Evolutionary conservation across 1,139 yeast genomes (phyloP).

Genomic region (Suhomyces terraborum): DNA sequence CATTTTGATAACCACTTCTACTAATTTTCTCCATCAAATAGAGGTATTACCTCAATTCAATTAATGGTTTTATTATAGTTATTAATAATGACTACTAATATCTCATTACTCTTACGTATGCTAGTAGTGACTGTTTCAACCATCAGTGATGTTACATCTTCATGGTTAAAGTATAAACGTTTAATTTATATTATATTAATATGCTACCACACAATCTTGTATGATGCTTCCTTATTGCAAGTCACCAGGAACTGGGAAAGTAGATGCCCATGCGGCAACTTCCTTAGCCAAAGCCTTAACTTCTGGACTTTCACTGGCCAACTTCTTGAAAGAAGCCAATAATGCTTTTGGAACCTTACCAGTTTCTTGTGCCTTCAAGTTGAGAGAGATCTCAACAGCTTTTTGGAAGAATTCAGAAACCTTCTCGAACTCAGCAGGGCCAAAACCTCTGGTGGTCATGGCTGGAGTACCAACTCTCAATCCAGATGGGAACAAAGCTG

Average conservation of each 20-base stretch:
- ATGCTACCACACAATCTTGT: neutral
- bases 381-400: slow-evolving; percentile 70
- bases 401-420: slow-evolving; percentile 77
- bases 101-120: too few species aligned
- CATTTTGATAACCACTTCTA: too few species aligned
- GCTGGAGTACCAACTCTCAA: slow-evolving; percentile 97
- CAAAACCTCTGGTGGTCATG: slow-evolving; percentile 95
- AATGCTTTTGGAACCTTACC: slow-evolving; percentile 65
- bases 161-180: too few species aligned
- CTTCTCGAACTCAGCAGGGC: slow-evolving; percentile 70
- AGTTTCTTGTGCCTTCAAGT: slow-evolving; percentile 59
- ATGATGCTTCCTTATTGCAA: slow-evolving; percentile 24
- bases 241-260: slow-evolving; percentile 82
- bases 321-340: slow-evolving; percentile 61
- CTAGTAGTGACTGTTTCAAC: neutral
- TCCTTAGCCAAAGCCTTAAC: slow-evolving; percentile 63
- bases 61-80: too few species aligned
- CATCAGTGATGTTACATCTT: too few species aligned
- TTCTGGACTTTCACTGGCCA: slow-evolving; percentile 59
- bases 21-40: too few species aligned
- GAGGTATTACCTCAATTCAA: too few species aligned
- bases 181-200: neutral
- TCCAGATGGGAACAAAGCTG: slow-evolving; percentile 94
- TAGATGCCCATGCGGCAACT: slow-evolving; percentile 65
- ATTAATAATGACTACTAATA: too few species aligned